Base-by-base conservation (phyloP, 257 asterid genomes). In the Ilex asprella region DNA sequence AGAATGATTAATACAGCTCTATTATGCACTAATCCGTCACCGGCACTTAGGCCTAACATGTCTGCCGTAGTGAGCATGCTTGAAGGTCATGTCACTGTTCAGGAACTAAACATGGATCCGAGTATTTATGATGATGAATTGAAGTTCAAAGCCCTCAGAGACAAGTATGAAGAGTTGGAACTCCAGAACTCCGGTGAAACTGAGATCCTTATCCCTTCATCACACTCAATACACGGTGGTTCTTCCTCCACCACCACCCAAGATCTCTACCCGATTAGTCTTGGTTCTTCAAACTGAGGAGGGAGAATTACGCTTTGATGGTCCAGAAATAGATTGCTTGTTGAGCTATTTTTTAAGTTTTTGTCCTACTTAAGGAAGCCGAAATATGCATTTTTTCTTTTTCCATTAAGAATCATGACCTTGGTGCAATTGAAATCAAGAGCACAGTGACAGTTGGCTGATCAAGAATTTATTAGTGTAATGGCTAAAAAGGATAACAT, bases 1-100 rank as follows among this genome's bases (percentile, higher is more conserved):
- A 76, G 82, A 56, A 74, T 79, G 81, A 79, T 79, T 8, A 76
- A 77, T 52, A 63, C 83, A 7, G 88, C 86, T 2, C 74, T 83
- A 12, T 27, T 78, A 65, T 86, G 91, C 75, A 79, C 86, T 2
- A 81, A 84, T 60, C 86, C 94, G 12, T 79, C 91, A 50, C 91
- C 91, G 8, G 78, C 89, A 3, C 75, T 86, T 2, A 73, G 91
- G 55, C 91, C 95, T 13, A 77, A 79, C 39, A 86, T 86, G 91
- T 77, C 86, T 7, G 75, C 76, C 56, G 86, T 86, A 5, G 78
- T 81, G 30, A 67, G 75, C 57, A 75, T 83, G 84, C 87, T 86
- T 41, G 77, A 75, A 79, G 91, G 91, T 35, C 35, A 62, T 39
- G 50, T 61, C 56, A 61, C 63, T 32, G 55, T 76, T 15, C 77